phyloP scores from a whole-genome alignment of 2,329 filamentous ascomycete species.

The Coccinonectria pachysandricola region DNA sequence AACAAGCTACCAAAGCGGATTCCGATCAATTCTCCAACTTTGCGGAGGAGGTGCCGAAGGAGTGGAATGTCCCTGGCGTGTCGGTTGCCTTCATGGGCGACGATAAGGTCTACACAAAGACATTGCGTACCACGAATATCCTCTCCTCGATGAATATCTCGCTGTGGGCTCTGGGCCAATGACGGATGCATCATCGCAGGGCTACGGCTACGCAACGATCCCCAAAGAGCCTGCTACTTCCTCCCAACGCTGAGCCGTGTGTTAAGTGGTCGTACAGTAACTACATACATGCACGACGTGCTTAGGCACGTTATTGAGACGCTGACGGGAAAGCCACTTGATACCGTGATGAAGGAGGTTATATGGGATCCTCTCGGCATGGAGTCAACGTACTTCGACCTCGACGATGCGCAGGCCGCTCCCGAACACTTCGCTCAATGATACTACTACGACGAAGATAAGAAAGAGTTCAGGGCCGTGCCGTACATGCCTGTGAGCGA shows the following conservation, averaged over 20 bases:
- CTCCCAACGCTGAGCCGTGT: slow-evolving; percentile 32
- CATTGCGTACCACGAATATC: too few relatives aligned
- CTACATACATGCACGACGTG: slow-evolving; percentile 41
- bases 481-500: slow-evolving; percentile 18
- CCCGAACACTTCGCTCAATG: slow-evolving; percentile 28
- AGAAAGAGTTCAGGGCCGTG: slow-evolving; percentile 11
- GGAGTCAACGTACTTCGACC: slow-evolving; percentile 29
- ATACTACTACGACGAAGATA: slow-evolving; percentile 28
- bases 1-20: too few relatives aligned
- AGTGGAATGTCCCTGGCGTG: slow-evolving; percentile 20
- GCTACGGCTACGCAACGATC: slow-evolving; percentile 19
- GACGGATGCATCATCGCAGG: too few relatives aligned
- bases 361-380: slow-evolving; percentile 39
- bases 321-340: slow-evolving; percentile 27
- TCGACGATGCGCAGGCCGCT: slow-evolving; percentile 16
- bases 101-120: slow-evolving; percentile 15
- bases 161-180: too few relatives aligned
- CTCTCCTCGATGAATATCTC: too few relatives aligned
- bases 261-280: slow-evolving; percentile 39
- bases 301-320: slow-evolving; percentile 36
- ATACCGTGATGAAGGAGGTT: slow-evolving; percentile 27
- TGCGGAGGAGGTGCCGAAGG: slow-evolving; percentile 7
- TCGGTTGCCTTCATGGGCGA: slow-evolving; percentile 19
- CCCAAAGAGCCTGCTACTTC: slow-evolving; percentile 32
- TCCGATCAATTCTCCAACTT: slow-evolving; percentile 8